Evolutionary conservation across 2,329 filamentous ascomycete species (phyloP).

Genomic region (Cladorrhinum sp.): DNA sequence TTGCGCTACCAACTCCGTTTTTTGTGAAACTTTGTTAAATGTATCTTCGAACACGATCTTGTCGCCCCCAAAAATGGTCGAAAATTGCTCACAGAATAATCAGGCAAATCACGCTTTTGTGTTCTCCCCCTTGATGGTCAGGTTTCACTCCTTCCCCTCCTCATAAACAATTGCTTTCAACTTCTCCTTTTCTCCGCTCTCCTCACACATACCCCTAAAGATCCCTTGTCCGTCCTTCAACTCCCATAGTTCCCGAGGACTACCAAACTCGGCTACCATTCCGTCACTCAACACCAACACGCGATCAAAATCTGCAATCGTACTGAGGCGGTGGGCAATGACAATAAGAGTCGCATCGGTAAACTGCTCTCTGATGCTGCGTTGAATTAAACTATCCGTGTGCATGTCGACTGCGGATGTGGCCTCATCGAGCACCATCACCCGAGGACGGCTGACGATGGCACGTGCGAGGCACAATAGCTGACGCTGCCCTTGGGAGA

Average conservation of each 20-base stretch:
- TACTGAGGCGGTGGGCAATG: conserved; percentile 73
- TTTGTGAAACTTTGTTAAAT: too few relatives aligned
- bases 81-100: too few relatives aligned
- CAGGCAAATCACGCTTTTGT: background rate
- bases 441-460: conserved; percentile 68
- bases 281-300: conserved; percentile 71
- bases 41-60: too few relatives aligned
- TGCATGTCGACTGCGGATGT: conserved; percentile 76
- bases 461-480: conserved; percentile 71
- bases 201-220: conserved; percentile 29
- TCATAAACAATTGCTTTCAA: conserved; percentile 46
- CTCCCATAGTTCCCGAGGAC: conserved; percentile 60
- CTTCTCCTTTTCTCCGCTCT: conserved; percentile 39
- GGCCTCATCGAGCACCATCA: conserved; percentile 79
- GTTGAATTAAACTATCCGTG: conserved; percentile 71
- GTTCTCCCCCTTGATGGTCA: background rate
- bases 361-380: conserved; percentile 70
- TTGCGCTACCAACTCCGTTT: too few relatives aligned
- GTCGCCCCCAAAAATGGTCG: too few relatives aligned
- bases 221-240: conserved; percentile 33
- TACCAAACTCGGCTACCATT: conserved; percentile 64
- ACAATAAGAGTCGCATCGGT: conserved; percentile 66
- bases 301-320: conserved; percentile 73
- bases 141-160: conserved; percentile 13
- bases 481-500: conserved; percentile 74